These are phyloP conservation scores for Tricholoma hemisulphureum DNA, from an alignment of 768 basidiomycete species.

Conservation along the genomic window DNA sequence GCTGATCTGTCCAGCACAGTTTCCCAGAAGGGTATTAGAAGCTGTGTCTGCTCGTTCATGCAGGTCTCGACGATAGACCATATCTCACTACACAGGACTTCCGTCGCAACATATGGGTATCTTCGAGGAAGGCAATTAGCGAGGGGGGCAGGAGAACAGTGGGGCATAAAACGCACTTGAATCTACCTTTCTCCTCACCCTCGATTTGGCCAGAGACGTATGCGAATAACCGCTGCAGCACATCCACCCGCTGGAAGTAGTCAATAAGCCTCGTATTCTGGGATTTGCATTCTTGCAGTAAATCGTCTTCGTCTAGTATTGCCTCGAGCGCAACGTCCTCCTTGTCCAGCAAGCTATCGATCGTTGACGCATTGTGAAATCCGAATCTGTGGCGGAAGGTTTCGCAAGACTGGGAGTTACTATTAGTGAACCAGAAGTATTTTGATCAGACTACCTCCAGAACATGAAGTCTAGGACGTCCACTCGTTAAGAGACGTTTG, in stretches of 20 bases:
- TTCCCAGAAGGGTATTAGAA: slow-evolving; percentile 91
- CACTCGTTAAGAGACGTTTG: slow-evolving; percentile 13
- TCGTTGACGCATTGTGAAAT: slow-evolving; percentile 83
- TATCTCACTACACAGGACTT: slow-evolving; percentile 93
- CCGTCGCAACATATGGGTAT: slow-evolving; percentile 90
- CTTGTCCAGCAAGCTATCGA: slow-evolving; percentile 88
- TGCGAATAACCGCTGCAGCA: slow-evolving; percentile 73
- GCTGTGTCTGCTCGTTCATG: slow-evolving; percentile 63
- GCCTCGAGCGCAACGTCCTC: slow-evolving; percentile 88
- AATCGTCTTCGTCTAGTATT: slow-evolving; percentile 90
- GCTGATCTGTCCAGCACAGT: slow-evolving; percentile 74
- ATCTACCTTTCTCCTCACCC: slow-evolving; percentile 70
- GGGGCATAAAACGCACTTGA: slow-evolving; percentile 61
- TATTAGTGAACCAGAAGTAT: slow-evolving; percentile 23
- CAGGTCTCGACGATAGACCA: slow-evolving; percentile 94
- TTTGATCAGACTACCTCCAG: slow-evolving; percentile 48
- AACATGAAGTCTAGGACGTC: slow-evolving; percentile 38
- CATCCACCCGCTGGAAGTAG: slow-evolving; percentile 80
- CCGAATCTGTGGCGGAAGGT: slow-evolving; percentile 67
- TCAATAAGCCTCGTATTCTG: slow-evolving; percentile 89
- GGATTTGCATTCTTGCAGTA: slow-evolving; percentile 92
- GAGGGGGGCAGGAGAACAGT: background rate
- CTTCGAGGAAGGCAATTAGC: slow-evolving; percentile 37
- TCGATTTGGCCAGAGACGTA: slow-evolving; percentile 90
- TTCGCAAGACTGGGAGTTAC: slow-evolving; percentile 29